Evolutionary conservation across 2,329 filamentous ascomycete species (phyloP), one percentile per base, ranked within the genome.

Genomic region (Fusarium brachygibbosum): DNA sequence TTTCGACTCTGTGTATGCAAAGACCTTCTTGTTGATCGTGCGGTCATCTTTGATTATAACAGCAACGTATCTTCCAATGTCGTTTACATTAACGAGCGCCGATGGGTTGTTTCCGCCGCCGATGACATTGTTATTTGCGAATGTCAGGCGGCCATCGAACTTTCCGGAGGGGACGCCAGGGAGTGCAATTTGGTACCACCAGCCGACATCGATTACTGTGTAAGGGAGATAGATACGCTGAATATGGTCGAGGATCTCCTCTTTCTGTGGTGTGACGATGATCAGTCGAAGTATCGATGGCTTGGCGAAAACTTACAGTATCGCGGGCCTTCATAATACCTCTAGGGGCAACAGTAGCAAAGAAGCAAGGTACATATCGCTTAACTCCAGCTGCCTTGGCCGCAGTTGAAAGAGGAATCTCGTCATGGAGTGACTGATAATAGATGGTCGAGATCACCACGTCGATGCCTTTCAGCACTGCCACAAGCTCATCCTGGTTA

Each of bases 321-420:
- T 68, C 68, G 4, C 40, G 40, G 7, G 75, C 21, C 16, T 14
- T 17, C 63, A 77, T 68, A 8, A 76, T 66, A 9, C 82, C 82
- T 0, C 81, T 48, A 9, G 84, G 81, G 2, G 79, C 76, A 17
- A 84, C 75, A 0, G 83, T 82, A n/a, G 79, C 81, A 56, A 84
- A 87, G 56, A 79, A 81, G 68, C 82, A 84, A 3, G 85, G 85
- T 31, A 87, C 80, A 66, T 86, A 88, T 42, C 86, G 81, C 63
- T 81, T 79, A 12, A 87, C 82, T 0, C 84, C 83, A 5, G 82
- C 83, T 46, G 78, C 77, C 66, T 85, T 84, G 2, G 83, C 81
- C 4, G 85, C 86, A 34, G 79, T 80, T 32, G 81, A 80, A 3
- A 87, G 78, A 2, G 78, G 78, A 12, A 84, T 80, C 63, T 88